Conservation (phyloP, 208 protist species). For the Lotmaria passim region DNA sequence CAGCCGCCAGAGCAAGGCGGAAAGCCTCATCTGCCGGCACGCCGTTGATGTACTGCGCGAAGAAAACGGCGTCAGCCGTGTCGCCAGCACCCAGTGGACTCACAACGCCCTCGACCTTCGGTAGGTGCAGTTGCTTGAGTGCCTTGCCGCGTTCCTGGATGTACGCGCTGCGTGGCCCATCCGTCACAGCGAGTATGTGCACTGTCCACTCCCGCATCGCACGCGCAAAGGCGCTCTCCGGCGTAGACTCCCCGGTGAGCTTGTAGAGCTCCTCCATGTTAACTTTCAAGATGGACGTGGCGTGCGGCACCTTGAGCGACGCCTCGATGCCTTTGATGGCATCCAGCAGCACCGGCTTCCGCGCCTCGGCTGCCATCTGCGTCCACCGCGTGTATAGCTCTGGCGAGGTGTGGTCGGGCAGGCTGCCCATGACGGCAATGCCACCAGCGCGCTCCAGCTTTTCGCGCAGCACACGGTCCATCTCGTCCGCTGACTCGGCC, state of each 20-base stretch:
- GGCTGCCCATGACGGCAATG: conserved; percentile 45
- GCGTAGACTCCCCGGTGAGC: conserved; percentile 22
- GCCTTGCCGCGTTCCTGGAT: conserved; percentile 26
- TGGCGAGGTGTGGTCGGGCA: conserved; percentile 31
- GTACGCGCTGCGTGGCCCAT: conserved; percentile 33
- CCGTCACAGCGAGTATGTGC: conserved; percentile 36
- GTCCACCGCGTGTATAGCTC: conserved; percentile 43
- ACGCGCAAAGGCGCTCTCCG: conserved; percentile 34
- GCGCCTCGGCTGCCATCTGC: conserved; percentile 24
- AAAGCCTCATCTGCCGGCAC: conserved; percentile 30
- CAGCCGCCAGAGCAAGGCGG: conserved; percentile 34
- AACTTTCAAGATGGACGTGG: conserved; percentile 38
- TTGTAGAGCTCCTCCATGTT: conserved; percentile 38
- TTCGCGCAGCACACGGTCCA: conserved; percentile 19
- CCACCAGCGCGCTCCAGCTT: conserved; percentile 22
- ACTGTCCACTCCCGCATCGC: conserved; percentile 40
- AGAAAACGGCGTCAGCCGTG: conserved; percentile 44
- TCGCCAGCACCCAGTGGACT: conserved; percentile 47
- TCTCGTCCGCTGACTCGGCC: conserved; percentile 25
- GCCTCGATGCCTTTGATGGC: conserved; percentile 44
- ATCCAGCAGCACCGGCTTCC: conserved; percentile 42
- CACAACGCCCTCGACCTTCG: conserved; percentile 33
- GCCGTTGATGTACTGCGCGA: conserved; percentile 31
- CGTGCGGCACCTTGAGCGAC: conserved; percentile 30
- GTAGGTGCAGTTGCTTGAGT: conserved; percentile 19